These are phyloP conservation scores for Cystofilobasidium ferigula DNA, from an alignment of 768 basidiomycete genomes.

Conservation along the genomic window DNA sequence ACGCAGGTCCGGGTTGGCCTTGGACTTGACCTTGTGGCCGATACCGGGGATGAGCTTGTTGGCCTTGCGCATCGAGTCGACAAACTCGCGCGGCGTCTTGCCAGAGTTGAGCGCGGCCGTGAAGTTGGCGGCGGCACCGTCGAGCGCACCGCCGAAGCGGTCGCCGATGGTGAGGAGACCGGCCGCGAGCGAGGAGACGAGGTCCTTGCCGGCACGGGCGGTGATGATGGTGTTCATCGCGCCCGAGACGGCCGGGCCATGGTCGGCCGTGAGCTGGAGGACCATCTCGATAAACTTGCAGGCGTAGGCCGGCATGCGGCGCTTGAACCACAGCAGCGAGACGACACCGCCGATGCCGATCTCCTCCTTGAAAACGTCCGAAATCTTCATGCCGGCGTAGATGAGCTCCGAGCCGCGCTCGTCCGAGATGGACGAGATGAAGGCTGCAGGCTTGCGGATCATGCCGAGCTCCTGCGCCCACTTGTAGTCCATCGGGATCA, in stretches of 20 bases:
- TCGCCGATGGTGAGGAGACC: slow-evolving; percentile 96
- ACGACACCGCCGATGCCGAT: slow-evolving; percentile 96
- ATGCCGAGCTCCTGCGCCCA: slow-evolving; percentile 98
- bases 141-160: slow-evolving; percentile 96
- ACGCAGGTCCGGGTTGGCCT: slow-evolving; percentile 80
- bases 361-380: slow-evolving; percentile 93
- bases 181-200: slow-evolving; percentile 89
- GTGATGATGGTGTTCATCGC: slow-evolving; percentile 99
- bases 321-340: slow-evolving; percentile 93
- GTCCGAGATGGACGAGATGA: slow-evolving; percentile 98
- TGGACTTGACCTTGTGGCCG: slow-evolving; percentile 99
- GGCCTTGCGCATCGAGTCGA: slow-evolving; percentile 79
- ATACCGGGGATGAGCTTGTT: slow-evolving; percentile 98
- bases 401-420: slow-evolving; percentile 97
- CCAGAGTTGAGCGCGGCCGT: slow-evolving; percentile 80
- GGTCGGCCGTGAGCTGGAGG: slow-evolving; percentile 96
- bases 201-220: slow-evolving; percentile 95
- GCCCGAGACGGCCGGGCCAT: slow-evolving; percentile 56
- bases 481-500: slow-evolving; percentile 99
- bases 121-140: slow-evolving; percentile 95
- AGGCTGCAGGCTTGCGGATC: slow-evolving; percentile 95
- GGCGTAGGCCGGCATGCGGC: slow-evolving; percentile 51
- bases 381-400: slow-evolving; percentile 98
- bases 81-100: slow-evolving; percentile 94
- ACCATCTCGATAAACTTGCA: slow-evolving; percentile 99